These are phyloP conservation scores for Moringa oleifera DNA, from an alignment of 345 rosid genomes.

Conservation along the genomic window DNA sequence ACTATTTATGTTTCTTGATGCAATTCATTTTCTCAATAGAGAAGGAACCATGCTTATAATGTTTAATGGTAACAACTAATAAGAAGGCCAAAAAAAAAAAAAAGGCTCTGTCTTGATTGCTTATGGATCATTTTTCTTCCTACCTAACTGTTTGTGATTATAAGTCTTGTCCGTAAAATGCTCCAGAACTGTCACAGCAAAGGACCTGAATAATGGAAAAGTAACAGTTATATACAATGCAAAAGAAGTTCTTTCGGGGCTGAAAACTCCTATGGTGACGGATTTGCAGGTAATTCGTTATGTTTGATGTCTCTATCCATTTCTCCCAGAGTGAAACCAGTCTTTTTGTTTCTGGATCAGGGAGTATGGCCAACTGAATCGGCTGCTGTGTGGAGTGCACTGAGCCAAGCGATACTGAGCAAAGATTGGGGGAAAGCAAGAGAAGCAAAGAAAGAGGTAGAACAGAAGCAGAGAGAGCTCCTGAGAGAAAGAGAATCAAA, in stretches of 20 bases:
- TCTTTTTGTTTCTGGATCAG: slow-evolving; percentile 20
- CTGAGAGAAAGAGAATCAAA: slow-evolving; percentile 36
- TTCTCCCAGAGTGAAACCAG: too few species aligned
- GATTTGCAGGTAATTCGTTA: slow-evolving; percentile 43
- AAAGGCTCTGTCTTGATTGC: too few species aligned
- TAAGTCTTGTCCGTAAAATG: too few species aligned
- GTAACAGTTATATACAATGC: slow-evolving; percentile 54
- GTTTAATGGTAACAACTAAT: too few species aligned
- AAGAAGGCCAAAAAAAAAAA: too few species aligned
- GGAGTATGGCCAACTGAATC: slow-evolving; percentile 58
- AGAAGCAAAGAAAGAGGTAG: slow-evolving; percentile 58
- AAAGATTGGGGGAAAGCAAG: slow-evolving; percentile 71
- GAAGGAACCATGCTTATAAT: too few species aligned
- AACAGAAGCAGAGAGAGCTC: slow-evolving; percentile 56
- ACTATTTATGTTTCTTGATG: too few species aligned
- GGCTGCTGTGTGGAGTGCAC: slow-evolving; percentile 60
- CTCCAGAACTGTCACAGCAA: slow-evolving; percentile 51
- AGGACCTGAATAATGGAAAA: slow-evolving; percentile 45
- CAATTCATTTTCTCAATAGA: too few species aligned
- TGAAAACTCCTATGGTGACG: slow-evolving; percentile 55
- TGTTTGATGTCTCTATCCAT: too few species aligned
- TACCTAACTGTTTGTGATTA: too few species aligned
- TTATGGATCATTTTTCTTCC: too few species aligned
- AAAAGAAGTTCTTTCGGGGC: slow-evolving; percentile 38
- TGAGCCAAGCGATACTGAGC: slow-evolving; percentile 48